Conservation (phyloP, 805 yeast species). For the Clavispora vitiphila region DNA sequence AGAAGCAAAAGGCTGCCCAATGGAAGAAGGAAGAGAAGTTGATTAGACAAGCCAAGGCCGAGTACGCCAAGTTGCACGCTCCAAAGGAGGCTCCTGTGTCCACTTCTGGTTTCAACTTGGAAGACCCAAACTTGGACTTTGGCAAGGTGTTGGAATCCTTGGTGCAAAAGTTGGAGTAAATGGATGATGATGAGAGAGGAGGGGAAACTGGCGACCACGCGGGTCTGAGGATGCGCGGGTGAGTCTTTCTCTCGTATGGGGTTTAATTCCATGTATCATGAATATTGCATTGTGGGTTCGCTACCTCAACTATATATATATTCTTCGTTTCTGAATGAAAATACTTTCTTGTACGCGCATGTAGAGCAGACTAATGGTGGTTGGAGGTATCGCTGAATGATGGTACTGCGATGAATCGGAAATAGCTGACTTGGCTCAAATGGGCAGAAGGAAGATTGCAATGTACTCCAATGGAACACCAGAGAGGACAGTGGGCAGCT, state of each 20-base stretch:
- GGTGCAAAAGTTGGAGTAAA: constrained; percentile 47
- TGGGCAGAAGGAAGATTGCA: too few species aligned
- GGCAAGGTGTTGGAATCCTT: constrained; percentile 64
- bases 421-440: too few species aligned
- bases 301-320: constrained; percentile 2
- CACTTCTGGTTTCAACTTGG: constrained; percentile 53
- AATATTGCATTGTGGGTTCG: constrained; percentile 1
- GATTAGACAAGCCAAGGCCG: constrained; percentile 84
- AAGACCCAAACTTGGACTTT: constrained; percentile 87
- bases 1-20: constrained; percentile 52
- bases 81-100: constrained; percentile 32
- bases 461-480: too few species aligned
- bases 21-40: constrained; percentile 66
- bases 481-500: too few species aligned
- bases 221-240: neutral
- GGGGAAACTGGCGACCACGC: neutral
- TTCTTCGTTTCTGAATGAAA: constrained; percentile 2
- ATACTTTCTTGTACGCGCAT: neutral
- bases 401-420: too few species aligned
- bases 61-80: constrained; percentile 55
- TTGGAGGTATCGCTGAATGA: neutral
- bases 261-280: constrained; percentile 1
- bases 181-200: neutral
- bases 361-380: too few species aligned
- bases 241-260: neutral